Base-by-base conservation (phyloP, 1,284 basidiomycete species). In the Athelia psychrophila region DNA sequence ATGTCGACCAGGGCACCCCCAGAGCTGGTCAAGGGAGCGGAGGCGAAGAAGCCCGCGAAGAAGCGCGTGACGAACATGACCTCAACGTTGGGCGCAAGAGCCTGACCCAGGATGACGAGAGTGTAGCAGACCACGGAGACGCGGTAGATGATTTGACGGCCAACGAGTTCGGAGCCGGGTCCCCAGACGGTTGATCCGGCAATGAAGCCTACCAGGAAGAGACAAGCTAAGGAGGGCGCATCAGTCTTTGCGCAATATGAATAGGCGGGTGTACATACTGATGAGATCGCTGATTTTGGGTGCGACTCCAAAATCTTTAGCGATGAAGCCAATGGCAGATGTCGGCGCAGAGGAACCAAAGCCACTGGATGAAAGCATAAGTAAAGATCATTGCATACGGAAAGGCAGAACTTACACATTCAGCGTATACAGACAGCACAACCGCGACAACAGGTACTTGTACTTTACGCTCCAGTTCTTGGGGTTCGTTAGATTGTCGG, bases 31-130 rank as follows among this genome's bases (percentile, higher is more conserved):
- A 81, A 57, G 0, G 77, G 77, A 0, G 72, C 73, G 2, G 70
- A 67, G 2, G 74, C 79, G 53, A 77, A 80, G 54, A 80, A 67
- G 12, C 79, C 79, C 25, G 66, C 66, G n/a, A 82, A 60, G 63
- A 80, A 78, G 3, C 80, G 74, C 2, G 68, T 71, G 45, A 75
- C 65, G 32, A 80, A 65, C 2, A 81, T 63, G 9, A 75, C 76
- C 27, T 68, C 64, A 18, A 79, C 74, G 55, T 78, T 75, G 18
- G 68, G 66, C 0, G 74, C 76, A 9, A 78, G 62, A 0, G 75
- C 73, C 53, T 72, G 73, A 8, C 76, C 74, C 42, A 79, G 66
- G 51, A 75, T 70, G 56, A 77, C 70, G n/a, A 77, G 51, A 47
- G 69, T 68, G 64, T 73, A 73, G 24, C 70, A 58, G 44, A 70